These are phyloP conservation scores for Hsuehochloa calcarea DNA, from an alignment of 176 grass and related monocot species.

Conservation along the genomic window DNA sequence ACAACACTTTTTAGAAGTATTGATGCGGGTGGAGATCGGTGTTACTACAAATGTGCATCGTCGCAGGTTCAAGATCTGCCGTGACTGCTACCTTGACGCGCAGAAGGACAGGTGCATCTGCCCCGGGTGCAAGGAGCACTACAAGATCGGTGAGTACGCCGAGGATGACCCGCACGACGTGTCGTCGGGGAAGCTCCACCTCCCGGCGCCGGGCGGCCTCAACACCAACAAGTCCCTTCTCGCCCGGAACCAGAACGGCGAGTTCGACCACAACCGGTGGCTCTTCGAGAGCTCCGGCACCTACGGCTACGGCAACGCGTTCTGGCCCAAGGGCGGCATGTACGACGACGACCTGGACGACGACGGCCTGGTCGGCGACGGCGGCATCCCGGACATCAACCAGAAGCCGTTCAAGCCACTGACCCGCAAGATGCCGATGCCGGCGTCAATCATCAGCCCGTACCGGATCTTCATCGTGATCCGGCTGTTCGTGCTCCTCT, in stretches of 20 bases:
- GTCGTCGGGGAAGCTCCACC: constrained; percentile 40
- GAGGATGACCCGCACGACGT: constrained; percentile 61
- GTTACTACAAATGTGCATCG: background rate
- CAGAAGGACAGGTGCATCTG: constrained; percentile 66
- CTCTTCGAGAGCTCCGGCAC: constrained; percentile 94
- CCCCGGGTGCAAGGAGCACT: constrained; percentile 94
- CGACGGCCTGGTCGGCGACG: constrained; percentile 30
- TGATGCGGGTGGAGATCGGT: too few relatives aligned
- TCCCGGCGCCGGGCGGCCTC: constrained; percentile 50
- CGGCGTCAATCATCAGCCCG: constrained; percentile 83
- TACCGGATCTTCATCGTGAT: constrained; percentile 85
- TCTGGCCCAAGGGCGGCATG: constrained; percentile 60
- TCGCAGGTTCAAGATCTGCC: constrained; percentile 83
- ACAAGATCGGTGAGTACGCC: constrained; percentile 82
- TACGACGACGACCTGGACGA: constrained; percentile 56
- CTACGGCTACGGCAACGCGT: constrained; percentile 91
- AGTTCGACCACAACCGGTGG: constrained; percentile 96
- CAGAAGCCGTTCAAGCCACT: constrained; percentile 94
- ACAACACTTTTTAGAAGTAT: too few relatives aligned
- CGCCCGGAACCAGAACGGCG: constrained; percentile 66
- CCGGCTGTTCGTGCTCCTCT: constrained; percentile 69
- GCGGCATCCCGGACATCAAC: constrained; percentile 26
- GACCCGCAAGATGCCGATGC: constrained; percentile 78
- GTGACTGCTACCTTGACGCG: constrained; percentile 90
- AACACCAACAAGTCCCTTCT: constrained; percentile 55